These are phyloP conservation scores for Rutidosis leptorrhynchoides DNA, from an alignment of 129 eudicot species.

Conservation along the genomic window DNA sequence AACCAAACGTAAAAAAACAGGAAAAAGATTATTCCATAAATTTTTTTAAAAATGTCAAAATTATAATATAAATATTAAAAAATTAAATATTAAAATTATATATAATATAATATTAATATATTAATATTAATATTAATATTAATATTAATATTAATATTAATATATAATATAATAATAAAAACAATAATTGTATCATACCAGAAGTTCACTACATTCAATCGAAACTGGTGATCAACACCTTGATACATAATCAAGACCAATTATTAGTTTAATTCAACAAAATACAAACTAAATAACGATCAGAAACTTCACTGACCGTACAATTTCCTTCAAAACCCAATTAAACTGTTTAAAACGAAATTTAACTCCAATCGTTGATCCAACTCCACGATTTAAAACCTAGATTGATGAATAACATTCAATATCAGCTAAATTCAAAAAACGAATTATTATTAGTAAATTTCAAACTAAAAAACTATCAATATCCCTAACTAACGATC, in stretches of 20 bases:
- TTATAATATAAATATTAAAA: background rate
- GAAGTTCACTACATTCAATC: slow-evolving; percentile 27
- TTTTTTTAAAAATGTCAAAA: background rate
- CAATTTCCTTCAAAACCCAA: background rate
- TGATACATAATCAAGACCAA: slow-evolving; percentile 11
- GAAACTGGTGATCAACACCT: slow-evolving; percentile 34
- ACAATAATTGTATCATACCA: slow-evolving; percentile 21
- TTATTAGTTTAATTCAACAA: slow-evolving; percentile 18
- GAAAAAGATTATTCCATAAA: background rate
- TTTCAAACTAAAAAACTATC: background rate
- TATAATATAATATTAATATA: too few species aligned
- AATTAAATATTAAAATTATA: background rate
- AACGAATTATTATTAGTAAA: background rate
- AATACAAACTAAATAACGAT: background rate
- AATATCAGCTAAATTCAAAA: slow-evolving; percentile 5
- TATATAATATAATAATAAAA: slow-evolving; percentile 13
- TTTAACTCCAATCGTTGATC: slow-evolving; percentile 10
- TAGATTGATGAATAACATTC: slow-evolving; percentile 15
- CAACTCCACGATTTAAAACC: slow-evolving; percentile 8
- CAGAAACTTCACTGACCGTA: slow-evolving; percentile 3
- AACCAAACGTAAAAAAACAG: slow-evolving; percentile 5
- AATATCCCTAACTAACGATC: background rate
- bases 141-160: too few species aligned
- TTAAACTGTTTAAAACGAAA: background rate
- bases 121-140: too few species aligned